Base-by-base conservation (phyloP, 2,329 filamentous ascomycete species). In the Whalleya microplaca region DNA sequence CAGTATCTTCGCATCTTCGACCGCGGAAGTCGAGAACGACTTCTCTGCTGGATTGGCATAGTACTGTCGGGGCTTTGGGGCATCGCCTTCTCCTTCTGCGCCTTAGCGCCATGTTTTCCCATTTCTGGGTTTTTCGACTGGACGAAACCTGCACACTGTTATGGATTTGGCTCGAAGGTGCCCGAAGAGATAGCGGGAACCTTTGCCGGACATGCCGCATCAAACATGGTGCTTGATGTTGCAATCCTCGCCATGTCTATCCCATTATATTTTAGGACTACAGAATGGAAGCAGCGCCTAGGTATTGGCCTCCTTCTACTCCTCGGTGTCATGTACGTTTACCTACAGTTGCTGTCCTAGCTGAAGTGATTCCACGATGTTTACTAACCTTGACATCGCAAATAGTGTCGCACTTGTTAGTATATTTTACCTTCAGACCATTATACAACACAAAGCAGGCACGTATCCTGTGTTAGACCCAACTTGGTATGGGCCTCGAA, bases 1-100 rank as follows among this genome's bases (percentile, higher is more conserved):
- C 74, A 75, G 37, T 76, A 74, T 58, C 67, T 75, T 16, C 72
- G 73, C 9, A 62, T 75, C n/a, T 74, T 72, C 61, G 53, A 61
- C 1, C 56, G 48, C 7, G 63, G 58, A 16, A 58, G 16, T 2
- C 64, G 61, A n/a, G 48, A 59, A 16, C 58, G 67, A 32, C 50
- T 51, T 12, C 40, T 65, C 32, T 69, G 67, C 41, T 66, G 66
- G 53, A 56, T 63, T 23, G 62, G 69, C 47, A 57, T 70, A 44
- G 63, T 52, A 18, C 5, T 67, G n/a, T 61, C 58, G 45, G 65
- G 55, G 18, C 47, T 71, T 44, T 73, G 71, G 70, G 72, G 72
- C 23, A 1, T 58, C 41, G 63, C 64, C 0, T 74, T 72, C 59
- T 60, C 63, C 32, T 53, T 68, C 51, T 56, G 69, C 51, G 70